phyloP scores from a whole-genome alignment of 768 basidiomycete genomes.

The Pleurotus platypus region DNA sequence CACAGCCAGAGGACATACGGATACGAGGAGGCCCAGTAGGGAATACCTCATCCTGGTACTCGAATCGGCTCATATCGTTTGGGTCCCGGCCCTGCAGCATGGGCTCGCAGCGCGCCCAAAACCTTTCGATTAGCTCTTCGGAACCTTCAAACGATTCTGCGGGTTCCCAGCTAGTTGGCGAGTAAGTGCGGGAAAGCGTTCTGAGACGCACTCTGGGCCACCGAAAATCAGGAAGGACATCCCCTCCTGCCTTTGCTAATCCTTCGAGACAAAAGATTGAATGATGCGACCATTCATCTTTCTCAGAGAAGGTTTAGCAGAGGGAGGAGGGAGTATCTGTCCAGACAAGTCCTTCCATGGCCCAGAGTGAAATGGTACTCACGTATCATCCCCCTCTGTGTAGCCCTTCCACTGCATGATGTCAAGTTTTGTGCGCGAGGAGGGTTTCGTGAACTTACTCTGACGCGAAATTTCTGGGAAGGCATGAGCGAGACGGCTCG shows the following conservation, averaged over 20 bases:
- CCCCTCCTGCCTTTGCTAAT: too few species aligned
- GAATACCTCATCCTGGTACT: slow-evolving; percentile 48
- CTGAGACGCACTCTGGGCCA: too few species aligned
- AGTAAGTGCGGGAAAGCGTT: too few species aligned
- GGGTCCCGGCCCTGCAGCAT: slow-evolving; percentile 47
- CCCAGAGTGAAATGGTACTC: slow-evolving; percentile 20
- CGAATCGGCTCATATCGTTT: slow-evolving; percentile 45
- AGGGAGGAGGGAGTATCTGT: slow-evolving; percentile 2
- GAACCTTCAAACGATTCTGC: slow-evolving; percentile 54
- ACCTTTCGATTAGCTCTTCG: slow-evolving; percentile 47
- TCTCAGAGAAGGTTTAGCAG: too few species aligned
- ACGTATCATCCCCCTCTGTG: slow-evolving; percentile 51
- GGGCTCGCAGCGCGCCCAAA: slow-evolving; percentile 41
- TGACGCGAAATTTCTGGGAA: slow-evolving; percentile 52
- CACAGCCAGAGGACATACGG: background rate
- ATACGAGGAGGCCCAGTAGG: slow-evolving; percentile 61
- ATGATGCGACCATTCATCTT: too few species aligned
- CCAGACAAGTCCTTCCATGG: background rate
- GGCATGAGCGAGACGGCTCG: slow-evolving; percentile 10
- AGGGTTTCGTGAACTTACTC: slow-evolving; percentile 35
- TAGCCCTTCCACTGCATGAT: slow-evolving; percentile 60
- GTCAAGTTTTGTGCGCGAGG: background rate
- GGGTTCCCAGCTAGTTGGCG: slow-evolving; percentile 60
- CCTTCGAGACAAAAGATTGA: too few species aligned
- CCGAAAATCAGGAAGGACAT: too few species aligned